Evolutionary conservation across 805 yeast genomes (phyloP), one percentile per base, ranked within the genome.

Genomic region (Spathaspora boniae): DNA sequence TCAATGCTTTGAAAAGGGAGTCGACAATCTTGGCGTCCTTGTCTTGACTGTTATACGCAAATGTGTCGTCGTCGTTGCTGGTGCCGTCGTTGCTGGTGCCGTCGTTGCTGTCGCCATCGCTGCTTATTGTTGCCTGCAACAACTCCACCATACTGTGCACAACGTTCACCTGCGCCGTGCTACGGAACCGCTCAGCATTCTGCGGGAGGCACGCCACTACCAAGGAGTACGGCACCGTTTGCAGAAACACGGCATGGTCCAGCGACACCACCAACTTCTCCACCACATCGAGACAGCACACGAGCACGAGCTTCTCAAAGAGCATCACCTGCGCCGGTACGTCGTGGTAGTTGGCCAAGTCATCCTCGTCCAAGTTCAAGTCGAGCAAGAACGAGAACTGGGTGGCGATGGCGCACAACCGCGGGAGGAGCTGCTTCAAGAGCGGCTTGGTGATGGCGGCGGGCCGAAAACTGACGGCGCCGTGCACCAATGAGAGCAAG

Each of bases 401-500:
- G 4, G 32, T 18, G 18, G 56, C 42, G 2, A 64, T 35, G 3
- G 19, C 32, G 20, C 50, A 43, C 5, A 56, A 37, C 15, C 30
- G 34, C 6, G 27, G 30, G 3, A 55, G 35, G n/a, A 59, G 38
- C 2, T 26, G 23, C 16, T 36, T 28, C 3, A 60, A 51, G 16
- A 70, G 60, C 9, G 51, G 47, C 24, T 48, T 55, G 15, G 60
- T 62, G 1, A 80, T 65, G 1, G 91, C 88, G 37, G 74, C 72
- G 1, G 85, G 80, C 48, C 85, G 65, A 54, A 78, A 85, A 15
- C 56, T 66, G 5, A 82, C 53, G 1, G 77, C 49, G 34, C 75
- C 74, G 45, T 77, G 77, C 25, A 82, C 58, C 26, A 84, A 46
- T 1, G 83, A 66, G 2, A 82, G 49, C 9, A 84, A 43, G 49